Base-by-base conservation (phyloP, 2,329 filamentous ascomycete genomes). In the Bipolaris oryzae region DNA sequence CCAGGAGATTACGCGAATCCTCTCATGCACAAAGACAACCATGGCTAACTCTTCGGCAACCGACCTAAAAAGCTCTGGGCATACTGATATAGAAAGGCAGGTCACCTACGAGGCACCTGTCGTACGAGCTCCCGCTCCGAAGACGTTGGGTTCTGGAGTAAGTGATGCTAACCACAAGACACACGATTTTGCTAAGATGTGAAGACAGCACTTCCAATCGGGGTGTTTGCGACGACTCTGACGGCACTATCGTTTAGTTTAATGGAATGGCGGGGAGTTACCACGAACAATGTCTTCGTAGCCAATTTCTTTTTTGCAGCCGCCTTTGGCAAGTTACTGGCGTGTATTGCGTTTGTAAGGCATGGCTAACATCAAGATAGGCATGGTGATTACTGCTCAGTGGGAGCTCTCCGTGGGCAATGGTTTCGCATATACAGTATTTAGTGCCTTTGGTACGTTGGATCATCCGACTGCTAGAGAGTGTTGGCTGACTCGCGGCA, bases 391-490 rank as follows among this genome's bases (percentile, higher is more conserved):
- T 1, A 81, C 82, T 0, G 83, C 84, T 5, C 82, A 85, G 61
- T 85, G 83, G 83, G 82, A 85, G 63, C 67, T 85, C 0, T 78
- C 80, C 0, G 71, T 79, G 10, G 83, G 83, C 0, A 84, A 85
- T 50, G 80, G 78, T 0, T 84, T 83, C 53, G 77, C 77, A 0
- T 85, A 85, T 53, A 85, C 82, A 0, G 80, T 84, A 0, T 78
- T 84, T 34, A 81, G 79, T 56, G 82, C 82, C 6, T 85, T 85
- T 57, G 82, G 83, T 79, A 58, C 44, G 70, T 57, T 7, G 7
- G n/a, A 4, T 39, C 15, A 20, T 1, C n/a, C 15, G 5, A 3
- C 7, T 9, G 11, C 18, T 20, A 3, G 20, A 41, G 18, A 43
- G 2, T 31, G 2, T n/a, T 42, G 13, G 41, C 53, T 61, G 10